Evolutionary conservation across 2,329 filamentous ascomycete genomes (phyloP), one percentile per base, ranked within the genome.

Genomic region (Beauveria bassiana): DNA sequence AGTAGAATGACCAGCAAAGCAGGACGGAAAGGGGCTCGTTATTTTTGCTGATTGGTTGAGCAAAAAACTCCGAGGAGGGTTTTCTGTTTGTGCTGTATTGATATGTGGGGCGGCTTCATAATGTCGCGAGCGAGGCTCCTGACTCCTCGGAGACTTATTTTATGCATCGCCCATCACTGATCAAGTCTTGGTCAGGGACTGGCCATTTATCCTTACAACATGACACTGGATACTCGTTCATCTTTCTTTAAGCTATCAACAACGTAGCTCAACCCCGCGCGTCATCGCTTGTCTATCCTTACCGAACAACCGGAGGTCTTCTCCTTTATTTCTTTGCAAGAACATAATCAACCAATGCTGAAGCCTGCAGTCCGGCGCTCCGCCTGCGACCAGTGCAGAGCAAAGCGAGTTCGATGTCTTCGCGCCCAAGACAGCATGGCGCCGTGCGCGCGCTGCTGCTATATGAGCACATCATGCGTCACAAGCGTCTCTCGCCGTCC

Each of bases 371-470:
- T 63, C 62, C 65, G 59, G 65, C 65, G 66, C 46, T 66, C 66
- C 24, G 66, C 66, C 59, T 67, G 66, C 63, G 66, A 67, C 61
- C 64, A 63, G 62, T 67, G 66, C 61, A 66, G 66, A 62, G 65
- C 65, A 12, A 67, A 66, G 61, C 62, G 66, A 64, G 65, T 67
- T 18, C 66, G 65, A 45, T 67, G 66, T 61, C 65, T 65, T 47
- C 66, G 66, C 34, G 54, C 59, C 43, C 12, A 65, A 58, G 52
- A 65, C 61, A 65, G 62, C 63, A 63, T 42, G 45, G 61, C 61
- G 31, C 59, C 59, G 20, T 67, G 66, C 54, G 65, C 66, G 52
- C 66, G 66, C 59, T 66, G 66, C 64, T 22, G 20, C 63, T 45
- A 62, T 61, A 63, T 64, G 34, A 60, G 62, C 8, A 57, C 61